Evolutionary conservation across 2,329 filamentous ascomycete species (phyloP).

Genomic region (Thielaviopsis punctulata): DNA sequence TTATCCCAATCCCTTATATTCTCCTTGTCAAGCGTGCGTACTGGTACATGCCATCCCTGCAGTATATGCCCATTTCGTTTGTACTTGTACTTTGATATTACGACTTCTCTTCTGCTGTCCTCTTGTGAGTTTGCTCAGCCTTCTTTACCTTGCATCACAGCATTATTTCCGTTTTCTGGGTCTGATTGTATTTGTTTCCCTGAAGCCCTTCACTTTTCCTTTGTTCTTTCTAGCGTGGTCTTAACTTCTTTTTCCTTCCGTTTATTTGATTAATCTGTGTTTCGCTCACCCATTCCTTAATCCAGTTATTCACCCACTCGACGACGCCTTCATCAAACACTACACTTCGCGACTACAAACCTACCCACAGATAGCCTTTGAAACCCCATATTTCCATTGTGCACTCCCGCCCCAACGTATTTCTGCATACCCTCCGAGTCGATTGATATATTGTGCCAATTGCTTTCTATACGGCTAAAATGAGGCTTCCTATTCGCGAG

Average conservation of each 20-base stretch:
- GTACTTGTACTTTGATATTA: not conserved
- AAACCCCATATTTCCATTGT: not conserved
- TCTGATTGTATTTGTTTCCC: not conserved
- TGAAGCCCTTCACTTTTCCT: not conserved
- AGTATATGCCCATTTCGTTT: not conserved
- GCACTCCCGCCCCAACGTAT: not conserved
- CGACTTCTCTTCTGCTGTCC: not conserved
- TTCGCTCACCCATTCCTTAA: not conserved
- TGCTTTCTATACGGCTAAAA: not conserved
- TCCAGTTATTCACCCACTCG: not conserved
- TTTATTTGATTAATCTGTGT: not conserved
- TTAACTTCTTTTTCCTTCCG: not conserved
- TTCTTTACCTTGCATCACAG: not conserved
- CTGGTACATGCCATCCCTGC: not conserved
- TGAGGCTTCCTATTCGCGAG: slow-evolving; percentile 10
- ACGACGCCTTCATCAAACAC: not conserved
- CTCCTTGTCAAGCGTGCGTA: not conserved
- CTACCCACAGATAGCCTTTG: not conserved
- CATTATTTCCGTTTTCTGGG: not conserved
- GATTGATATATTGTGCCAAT: not conserved
- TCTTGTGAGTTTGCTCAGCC: not conserved
- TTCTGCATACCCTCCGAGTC: not conserved
- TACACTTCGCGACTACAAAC: not conserved
- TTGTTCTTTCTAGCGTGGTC: not conserved
- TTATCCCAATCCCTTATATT: not conserved